Evolutionary conservation across 257 asterid genomes (phyloP), one percentile per base, ranked within the genome.

Genomic region (Solanum commersonii): DNA sequence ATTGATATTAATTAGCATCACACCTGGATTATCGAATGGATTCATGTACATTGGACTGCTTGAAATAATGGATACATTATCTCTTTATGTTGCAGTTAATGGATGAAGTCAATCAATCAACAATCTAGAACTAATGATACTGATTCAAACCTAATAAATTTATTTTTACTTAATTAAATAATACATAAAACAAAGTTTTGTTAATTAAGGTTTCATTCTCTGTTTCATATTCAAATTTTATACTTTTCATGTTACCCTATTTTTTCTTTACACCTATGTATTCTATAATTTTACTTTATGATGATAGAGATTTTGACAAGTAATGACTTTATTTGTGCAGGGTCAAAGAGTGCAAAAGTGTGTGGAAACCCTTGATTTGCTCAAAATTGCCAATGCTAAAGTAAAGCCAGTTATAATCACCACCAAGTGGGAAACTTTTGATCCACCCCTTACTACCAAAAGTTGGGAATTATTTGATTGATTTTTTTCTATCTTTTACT

Each of bases 391-490:
- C 84, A 93, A 92, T 88, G 88, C 91, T 18, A 90, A 89, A 90
- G 71, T 86, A 88, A 92, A 88, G 67, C 92, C 90, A 2, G 88
- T 88, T 33, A 90, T 87, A 72, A 92, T 88, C 52, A 85, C 91
- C 74, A 88, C 91, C 87, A 89, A 87, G 42, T 92, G 95, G 96
- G 92, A 90, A 87, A 89, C 87, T 79, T 93, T 92, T 84, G 95
- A 93, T 68, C 87, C 90, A 33, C 63, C 90, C 38, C 87, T 88
- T 37, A 4, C 90, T 60, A 59, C 91, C 22, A 88, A 90, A 84
- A 87, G 86, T 15, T 93, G 97, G 96, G 92, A 94, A 88, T 90
- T 92, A 33, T 94, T 94, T 70, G 94, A 94, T 87, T 93, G 90
- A 94, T 44, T 33, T 60, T 14, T 83, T 59, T 18, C 6, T 59